Evolutionary conservation across 2,329 filamentous ascomycete species (phyloP).

Genomic region (Ascochyta rabiei): DNA sequence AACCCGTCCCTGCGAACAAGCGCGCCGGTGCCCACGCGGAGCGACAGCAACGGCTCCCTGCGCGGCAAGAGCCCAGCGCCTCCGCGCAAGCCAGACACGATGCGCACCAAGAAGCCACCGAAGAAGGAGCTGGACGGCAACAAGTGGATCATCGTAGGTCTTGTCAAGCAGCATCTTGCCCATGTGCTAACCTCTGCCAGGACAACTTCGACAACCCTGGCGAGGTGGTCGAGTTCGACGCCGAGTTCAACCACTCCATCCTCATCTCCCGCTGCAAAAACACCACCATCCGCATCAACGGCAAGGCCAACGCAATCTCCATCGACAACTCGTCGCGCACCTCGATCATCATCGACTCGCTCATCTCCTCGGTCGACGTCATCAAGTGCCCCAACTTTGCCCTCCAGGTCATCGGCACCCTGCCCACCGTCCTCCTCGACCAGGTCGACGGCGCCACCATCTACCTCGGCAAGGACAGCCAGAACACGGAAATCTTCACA

Average conservation of each 20-base stretch:
- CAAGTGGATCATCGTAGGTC: conserved; percentile 85
- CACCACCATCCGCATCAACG: conserved; percentile 84
- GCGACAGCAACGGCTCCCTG: conserved; percentile 55
- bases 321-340: conserved; percentile 87
- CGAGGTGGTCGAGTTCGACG: conserved; percentile 79
- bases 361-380: conserved; percentile 90
- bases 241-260: conserved; percentile 82
- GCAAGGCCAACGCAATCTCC: conserved; percentile 96
- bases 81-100: conserved; percentile 64
- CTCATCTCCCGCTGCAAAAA: conserved; percentile 92
- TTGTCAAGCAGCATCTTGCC: no score
- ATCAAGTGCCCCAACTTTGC: conserved; percentile 96
- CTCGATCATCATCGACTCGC: conserved; percentile 84
- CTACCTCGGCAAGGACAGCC: conserved; percentile 82
- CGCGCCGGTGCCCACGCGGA: conserved; percentile 69
- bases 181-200: conserved; percentile 48
- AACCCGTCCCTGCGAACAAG: conserved; percentile 83
- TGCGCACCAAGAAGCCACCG: conserved; percentile 56
- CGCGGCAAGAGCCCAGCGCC: conserved; percentile 86
- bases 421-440: conserved; percentile 89
- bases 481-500: conserved; percentile 80
- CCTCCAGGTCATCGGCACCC: conserved; percentile 83
- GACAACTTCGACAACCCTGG: conserved; percentile 87
- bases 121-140: conserved; percentile 65
- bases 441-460: conserved; percentile 89